These are phyloP conservation scores for Raffaelea ambrosiae DNA, from an alignment of 2,329 filamentous ascomycete species.

Conservation along the genomic window DNA sequence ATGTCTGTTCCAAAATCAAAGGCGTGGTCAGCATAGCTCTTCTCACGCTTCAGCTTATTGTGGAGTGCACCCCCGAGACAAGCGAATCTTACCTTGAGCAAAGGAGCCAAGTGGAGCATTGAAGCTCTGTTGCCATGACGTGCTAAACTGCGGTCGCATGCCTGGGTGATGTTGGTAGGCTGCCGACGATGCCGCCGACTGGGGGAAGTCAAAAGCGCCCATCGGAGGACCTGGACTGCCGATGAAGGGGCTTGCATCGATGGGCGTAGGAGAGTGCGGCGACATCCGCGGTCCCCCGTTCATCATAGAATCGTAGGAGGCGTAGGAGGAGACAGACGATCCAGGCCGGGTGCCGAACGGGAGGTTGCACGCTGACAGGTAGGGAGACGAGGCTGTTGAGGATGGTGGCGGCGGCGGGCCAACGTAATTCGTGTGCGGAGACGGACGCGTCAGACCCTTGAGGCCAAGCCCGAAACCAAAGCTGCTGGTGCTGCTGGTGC, in stretches of 20 bases:
- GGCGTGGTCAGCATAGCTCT: not conserved
- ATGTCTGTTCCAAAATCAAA: slow-evolving; percentile 7
- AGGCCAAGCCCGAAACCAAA: slow-evolving; percentile 15
- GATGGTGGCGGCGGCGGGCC: slow-evolving; percentile 13
- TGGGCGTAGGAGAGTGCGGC: slow-evolving; percentile 11
- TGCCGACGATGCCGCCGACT: not conserved
- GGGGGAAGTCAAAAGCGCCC: slow-evolving; percentile 11
- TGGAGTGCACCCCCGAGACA: no score
- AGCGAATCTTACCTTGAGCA: slow-evolving; percentile 10
- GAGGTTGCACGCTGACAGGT: slow-evolving; percentile 8
- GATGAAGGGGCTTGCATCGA: slow-evolving; percentile 13
- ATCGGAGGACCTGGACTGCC: slow-evolving; percentile 14
- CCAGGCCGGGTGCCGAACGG: slow-evolving; percentile 9
- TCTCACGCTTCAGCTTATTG: not conserved
- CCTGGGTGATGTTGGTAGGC: slow-evolving; percentile 11
- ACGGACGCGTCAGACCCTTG: slow-evolving; percentile 14
- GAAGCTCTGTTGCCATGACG: slow-evolving; percentile 15
- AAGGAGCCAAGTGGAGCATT: slow-evolving; percentile 11
- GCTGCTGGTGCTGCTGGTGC: slow-evolving; percentile 13
- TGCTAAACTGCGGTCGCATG: slow-evolving; percentile 14
- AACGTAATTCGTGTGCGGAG: slow-evolving; percentile 16
- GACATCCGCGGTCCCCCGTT: slow-evolving; percentile 11
- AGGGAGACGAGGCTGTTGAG: slow-evolving; percentile 14
- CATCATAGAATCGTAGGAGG: slow-evolving; percentile 14
- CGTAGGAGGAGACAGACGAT: slow-evolving; percentile 15